These are phyloP conservation scores for Spinacia oleracea DNA, from an alignment of 179 eudicot genomes.

Conservation along the genomic window DNA sequence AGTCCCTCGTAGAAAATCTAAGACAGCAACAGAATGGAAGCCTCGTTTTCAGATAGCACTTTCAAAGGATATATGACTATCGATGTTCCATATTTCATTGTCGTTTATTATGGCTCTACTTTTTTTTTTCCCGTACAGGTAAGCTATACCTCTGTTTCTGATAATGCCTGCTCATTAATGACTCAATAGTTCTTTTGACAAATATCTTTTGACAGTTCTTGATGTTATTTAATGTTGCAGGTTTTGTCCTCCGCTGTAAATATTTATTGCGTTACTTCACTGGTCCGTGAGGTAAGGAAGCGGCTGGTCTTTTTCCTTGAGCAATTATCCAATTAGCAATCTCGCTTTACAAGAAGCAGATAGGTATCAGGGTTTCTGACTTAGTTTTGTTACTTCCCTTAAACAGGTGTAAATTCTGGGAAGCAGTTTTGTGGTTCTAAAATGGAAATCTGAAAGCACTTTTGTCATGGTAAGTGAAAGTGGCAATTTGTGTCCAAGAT, in stretches of 20 bases:
- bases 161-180: not conserved
- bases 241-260: slow-evolving; percentile 47
- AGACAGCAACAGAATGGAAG: slow-evolving; percentile 90
- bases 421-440: slow-evolving; percentile 25
- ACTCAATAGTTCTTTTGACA: not conserved
- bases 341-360: not conserved
- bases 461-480: slow-evolving; percentile 1
- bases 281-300: slow-evolving; percentile 43
- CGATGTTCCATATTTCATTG: slow-evolving; percentile 28
- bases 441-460: slow-evolving; percentile 14
- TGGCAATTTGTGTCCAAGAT: not conserved
- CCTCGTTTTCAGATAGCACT: slow-evolving; percentile 89
- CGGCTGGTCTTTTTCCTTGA: not conserved
- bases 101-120: slow-evolving; percentile 27
- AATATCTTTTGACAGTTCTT: not conserved
- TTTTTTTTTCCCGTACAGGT: slow-evolving; percentile 48
- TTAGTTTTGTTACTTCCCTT: slow-evolving; percentile 14
- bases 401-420: slow-evolving; percentile 62
- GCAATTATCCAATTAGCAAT: not conserved
- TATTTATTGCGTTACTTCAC: slow-evolving; percentile 34
- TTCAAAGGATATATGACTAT: not conserved
- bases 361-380: not conserved
- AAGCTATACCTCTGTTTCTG: not conserved
- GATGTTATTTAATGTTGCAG: slow-evolving; percentile 31
- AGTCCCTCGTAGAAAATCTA: slow-evolving; percentile 64